Conservation (phyloP, 2,329 filamentous ascomycete genomes). For the Cladosporium sp. region DNA sequence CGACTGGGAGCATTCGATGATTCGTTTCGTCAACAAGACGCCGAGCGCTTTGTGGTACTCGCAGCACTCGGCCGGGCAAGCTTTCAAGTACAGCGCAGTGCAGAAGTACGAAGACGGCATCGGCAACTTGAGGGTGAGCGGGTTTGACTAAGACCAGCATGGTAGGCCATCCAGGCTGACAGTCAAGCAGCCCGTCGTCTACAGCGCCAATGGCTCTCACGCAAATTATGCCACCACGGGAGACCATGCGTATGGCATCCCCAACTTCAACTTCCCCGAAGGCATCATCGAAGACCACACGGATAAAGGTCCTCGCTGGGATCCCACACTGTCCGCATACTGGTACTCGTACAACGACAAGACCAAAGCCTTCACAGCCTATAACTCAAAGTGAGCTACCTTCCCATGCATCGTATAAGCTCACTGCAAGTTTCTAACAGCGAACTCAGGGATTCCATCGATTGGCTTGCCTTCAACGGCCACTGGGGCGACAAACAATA, state of each 20-base stretch:
- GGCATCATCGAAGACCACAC: conserved; percentile 58
- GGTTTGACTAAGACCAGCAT: not conserved
- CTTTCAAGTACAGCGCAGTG: conserved; percentile 58
- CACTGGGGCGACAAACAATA: conserved; percentile 65
- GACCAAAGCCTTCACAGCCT: conserved; percentile 47
- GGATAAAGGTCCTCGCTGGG: conserved; percentile 59
- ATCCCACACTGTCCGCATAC: conserved; percentile 58
- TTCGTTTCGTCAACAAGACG: conserved; percentile 59
- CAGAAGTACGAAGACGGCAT: conserved; percentile 51
- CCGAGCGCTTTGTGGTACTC: conserved; percentile 62
- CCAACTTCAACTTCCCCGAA: conserved; percentile 57
- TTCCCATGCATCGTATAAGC: not conserved
- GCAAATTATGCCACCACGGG: conserved; percentile 64
- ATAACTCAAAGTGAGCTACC: conserved; percentile 36
- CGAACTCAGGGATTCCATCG: conserved; percentile 45
- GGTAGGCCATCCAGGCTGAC: not conserved
- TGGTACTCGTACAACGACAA: conserved; percentile 54
- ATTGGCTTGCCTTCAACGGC: conserved; percentile 59
- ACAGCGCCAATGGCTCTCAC: conserved; percentile 62
- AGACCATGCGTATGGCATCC: conserved; percentile 63
- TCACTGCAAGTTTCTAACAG: not conserved
- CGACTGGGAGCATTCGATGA: conserved; percentile 64
- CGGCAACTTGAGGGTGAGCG: not conserved
- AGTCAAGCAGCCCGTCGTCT: conserved; percentile 52
- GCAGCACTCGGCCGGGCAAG: conserved; percentile 63